Percentiles rank a stretch among this genome's conserved stretches.
These are phyloP conservation scores for Elaeagnus macrophylla DNA, from an alignment of 306 rosid genomes.

Conservation along the genomic window DNA sequence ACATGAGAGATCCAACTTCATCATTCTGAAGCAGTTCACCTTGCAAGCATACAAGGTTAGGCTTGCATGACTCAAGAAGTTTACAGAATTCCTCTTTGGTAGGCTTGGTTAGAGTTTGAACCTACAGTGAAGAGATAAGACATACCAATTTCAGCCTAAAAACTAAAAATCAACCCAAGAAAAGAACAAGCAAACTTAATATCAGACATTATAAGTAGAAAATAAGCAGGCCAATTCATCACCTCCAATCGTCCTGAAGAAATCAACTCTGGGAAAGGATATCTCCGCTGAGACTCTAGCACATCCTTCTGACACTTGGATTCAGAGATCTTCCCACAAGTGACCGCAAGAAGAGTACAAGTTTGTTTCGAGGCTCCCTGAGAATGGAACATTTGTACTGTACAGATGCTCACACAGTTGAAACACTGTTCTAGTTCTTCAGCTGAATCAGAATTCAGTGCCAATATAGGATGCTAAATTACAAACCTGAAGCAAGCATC, in stretches of 20 bases:
- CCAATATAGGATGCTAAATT: slow-evolving; percentile 13
- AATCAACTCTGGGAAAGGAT: slow-evolving; percentile 64
- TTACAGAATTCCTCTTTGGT: slow-evolving; percentile 61
- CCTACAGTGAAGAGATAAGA: slow-evolving; percentile 34
- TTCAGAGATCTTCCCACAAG: slow-evolving; percentile 37
- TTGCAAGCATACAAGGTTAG: slow-evolving; percentile 75
- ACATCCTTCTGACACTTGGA: slow-evolving; percentile 32
- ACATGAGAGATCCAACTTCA: slow-evolving; percentile 66
- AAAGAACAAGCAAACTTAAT: background rate
- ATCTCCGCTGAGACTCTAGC: slow-evolving; percentile 26
- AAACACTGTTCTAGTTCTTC: slow-evolving; percentile 21
- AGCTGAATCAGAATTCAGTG: slow-evolving; percentile 15
- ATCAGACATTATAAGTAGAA: background rate
- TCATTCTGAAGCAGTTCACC: slow-evolving; percentile 65
- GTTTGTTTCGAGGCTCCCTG: slow-evolving; percentile 59
- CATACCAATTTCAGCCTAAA: background rate
- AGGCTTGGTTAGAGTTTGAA: slow-evolving; percentile 65
- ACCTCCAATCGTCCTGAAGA: slow-evolving; percentile 98
- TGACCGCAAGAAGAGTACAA: slow-evolving; percentile 80
- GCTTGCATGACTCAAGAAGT: slow-evolving; percentile 59
- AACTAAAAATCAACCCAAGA: slow-evolving; percentile 1
- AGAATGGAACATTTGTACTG: slow-evolving; percentile 57
- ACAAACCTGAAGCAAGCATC: slow-evolving; percentile 7
- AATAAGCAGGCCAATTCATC: slow-evolving; percentile 10
- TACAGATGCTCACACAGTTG: slow-evolving; percentile 16